Evolutionary conservation across 306 rosid genomes (phyloP).

Genomic region (Corylus americana): DNA sequence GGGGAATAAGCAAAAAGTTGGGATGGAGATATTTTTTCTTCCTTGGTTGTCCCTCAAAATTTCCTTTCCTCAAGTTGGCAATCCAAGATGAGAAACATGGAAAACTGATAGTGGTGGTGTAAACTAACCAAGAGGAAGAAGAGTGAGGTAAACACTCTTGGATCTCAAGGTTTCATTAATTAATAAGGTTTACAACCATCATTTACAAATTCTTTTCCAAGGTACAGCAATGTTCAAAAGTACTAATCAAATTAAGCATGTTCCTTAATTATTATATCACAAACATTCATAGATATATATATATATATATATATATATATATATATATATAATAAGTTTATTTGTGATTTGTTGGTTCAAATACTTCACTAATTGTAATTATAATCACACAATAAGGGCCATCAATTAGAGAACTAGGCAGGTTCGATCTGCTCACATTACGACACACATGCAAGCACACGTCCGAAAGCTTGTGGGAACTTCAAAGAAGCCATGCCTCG

Average conservation of each 20-base stretch:
- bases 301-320: neutral
- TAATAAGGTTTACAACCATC: neutral
- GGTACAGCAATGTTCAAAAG: neutral
- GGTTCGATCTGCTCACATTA: no score
- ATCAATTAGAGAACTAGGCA: neutral
- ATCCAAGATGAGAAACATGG: no score
- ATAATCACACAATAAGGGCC: neutral
- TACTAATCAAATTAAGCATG: neutral
- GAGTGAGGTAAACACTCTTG: neutral
- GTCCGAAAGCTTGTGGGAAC: neutral
- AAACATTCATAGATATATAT: neutral
- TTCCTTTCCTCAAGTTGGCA: neutral
- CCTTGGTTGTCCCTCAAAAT: neutral
- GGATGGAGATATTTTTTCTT: neutral
- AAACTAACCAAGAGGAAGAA: neutral
- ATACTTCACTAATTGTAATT: neutral
- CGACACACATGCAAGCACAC: neutral
- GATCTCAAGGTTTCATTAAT: neutral
- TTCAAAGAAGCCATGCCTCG: conserved; percentile 29
- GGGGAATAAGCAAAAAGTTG: neutral
- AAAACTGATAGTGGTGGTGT: no score
- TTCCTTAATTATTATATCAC: neutral
- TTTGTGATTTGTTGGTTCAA: neutral
- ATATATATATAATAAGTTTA: neutral
- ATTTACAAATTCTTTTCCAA: neutral